phyloP scores from a whole-genome alignment of 2,329 filamentous ascomycete species.

The Microdochium trichocladiopsis region DNA sequence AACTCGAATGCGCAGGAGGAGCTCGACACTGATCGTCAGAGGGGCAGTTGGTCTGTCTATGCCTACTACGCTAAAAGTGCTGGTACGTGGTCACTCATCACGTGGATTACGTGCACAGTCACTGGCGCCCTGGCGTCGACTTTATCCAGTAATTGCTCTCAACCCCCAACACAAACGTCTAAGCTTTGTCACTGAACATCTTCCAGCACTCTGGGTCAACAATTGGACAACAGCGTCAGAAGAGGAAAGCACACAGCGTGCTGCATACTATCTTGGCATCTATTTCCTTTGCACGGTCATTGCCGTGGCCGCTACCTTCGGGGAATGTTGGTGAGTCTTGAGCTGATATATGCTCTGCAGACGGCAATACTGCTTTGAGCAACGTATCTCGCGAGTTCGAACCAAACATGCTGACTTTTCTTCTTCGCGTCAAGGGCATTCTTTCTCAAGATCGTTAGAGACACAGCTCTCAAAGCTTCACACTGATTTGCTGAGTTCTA shows the following conservation, averaged over 20 bases:
- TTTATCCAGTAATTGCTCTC: too few relatives aligned
- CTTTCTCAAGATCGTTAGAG: constrained; percentile 1
- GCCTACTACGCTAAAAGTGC: not conserved
- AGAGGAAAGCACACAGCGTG: constrained; percentile 1
- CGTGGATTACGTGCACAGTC: not conserved
- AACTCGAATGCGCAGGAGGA: too few relatives aligned
- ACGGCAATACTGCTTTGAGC: too few relatives aligned
- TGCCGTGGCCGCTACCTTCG: not conserved
- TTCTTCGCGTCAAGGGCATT: not conserved
- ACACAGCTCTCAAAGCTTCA: constrained; percentile 1
- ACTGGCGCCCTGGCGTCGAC: not conserved
- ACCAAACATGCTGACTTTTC: too few relatives aligned
- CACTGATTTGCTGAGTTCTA: not conserved
- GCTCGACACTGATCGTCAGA: not conserved
- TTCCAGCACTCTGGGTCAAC: not conserved
- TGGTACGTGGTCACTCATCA: not conserved
- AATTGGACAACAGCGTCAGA: constrained; percentile 7
- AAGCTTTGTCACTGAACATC: not conserved
- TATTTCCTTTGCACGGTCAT: constrained; percentile 6
- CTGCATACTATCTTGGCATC: constrained; percentile 14
- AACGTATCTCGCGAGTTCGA: too few relatives aligned
- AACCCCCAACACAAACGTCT: too few relatives aligned
- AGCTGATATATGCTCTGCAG: too few relatives aligned
- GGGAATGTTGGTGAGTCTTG: constrained; percentile 1
- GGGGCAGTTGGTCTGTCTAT: constrained; percentile 1